These are phyloP conservation scores for Lolium perenne DNA, from an alignment of 176 grass and related monocot species.

Conservation along the genomic window DNA sequence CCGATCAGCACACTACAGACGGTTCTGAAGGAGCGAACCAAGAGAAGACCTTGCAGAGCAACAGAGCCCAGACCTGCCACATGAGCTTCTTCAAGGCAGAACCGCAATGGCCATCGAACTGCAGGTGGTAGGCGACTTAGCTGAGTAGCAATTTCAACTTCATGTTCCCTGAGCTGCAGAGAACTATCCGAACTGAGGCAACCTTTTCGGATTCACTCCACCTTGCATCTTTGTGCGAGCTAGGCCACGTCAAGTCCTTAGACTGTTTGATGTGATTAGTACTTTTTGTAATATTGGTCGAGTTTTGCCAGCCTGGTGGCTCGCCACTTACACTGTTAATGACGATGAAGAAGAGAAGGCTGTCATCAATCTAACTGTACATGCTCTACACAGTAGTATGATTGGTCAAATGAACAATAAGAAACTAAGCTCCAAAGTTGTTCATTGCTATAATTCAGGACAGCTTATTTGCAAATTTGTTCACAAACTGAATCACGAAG, in stretches of 20 bases:
- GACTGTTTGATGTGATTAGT: neutral
- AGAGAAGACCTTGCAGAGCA: neutral
- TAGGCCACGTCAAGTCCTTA: neutral
- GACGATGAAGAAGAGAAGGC: neutral
- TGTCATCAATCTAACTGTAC: neutral
- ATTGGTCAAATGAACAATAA: neutral
- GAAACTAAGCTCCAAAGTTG: neutral
- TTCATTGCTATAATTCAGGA: conserved; percentile 18
- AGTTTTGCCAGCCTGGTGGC: neutral
- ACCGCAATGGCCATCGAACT: neutral
- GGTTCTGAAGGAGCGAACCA: neutral
- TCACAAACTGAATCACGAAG: conserved; percentile 10
- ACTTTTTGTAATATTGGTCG: neutral
- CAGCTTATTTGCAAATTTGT: conserved; percentile 6
- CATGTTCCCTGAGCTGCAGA: neutral
- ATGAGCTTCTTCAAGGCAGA: neutral
- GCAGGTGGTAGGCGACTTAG: neutral
- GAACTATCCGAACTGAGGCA: neutral
- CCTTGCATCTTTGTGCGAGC: neutral
- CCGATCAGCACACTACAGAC: neutral
- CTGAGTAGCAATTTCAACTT: neutral
- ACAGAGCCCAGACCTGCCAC: neutral
- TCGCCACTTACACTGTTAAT: neutral
- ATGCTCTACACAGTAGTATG: neutral
- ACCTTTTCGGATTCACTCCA: neutral